Evolutionary conservation across 768 basidiomycete species (phyloP).

Genomic region (Mycena epipterygia): DNA sequence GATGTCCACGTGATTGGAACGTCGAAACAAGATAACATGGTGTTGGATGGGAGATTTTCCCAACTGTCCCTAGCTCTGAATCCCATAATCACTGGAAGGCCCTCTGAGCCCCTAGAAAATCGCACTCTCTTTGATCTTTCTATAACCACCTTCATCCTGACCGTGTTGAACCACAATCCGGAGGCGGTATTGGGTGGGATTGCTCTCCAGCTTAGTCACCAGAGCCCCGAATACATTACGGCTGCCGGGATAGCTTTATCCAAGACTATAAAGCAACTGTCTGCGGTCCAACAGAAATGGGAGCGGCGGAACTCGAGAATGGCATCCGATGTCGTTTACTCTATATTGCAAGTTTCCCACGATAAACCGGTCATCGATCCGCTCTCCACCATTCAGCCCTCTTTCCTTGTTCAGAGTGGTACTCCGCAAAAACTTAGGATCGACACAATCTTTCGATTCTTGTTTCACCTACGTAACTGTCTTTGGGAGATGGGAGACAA

Average conservation of each 20-base stretch:
- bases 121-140: conserved; percentile 9
- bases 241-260: conserved; percentile 49
- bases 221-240: conserved; percentile 57
- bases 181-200: conserved; percentile 17
- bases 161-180: conserved; percentile 8
- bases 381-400: conserved; percentile 86
- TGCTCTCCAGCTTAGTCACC: conserved; percentile 51
- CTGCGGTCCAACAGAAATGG: conserved; percentile 44
- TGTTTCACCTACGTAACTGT: conserved; percentile 83
- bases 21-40: not conserved
- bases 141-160: conserved; percentile 8
- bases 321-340: conserved; percentile 57
- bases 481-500: conserved; percentile 58
- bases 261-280: conserved; percentile 42
- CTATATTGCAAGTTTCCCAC: conserved; percentile 65
- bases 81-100: conserved; percentile 9
- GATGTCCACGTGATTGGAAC: conserved; percentile 22
- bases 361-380: conserved; percentile 74
- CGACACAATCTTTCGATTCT: conserved; percentile 79
- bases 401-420: conserved; percentile 85
- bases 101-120: not conserved
- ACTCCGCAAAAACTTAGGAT: conserved; percentile 75
- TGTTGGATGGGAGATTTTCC: conserved; percentile 11
- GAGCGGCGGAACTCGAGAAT: conserved; percentile 44
- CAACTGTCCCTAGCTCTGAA: conserved; percentile 10